Conservation (phyloP, 257 asterid genomes). For the Paraleonurus japonicus region DNA sequence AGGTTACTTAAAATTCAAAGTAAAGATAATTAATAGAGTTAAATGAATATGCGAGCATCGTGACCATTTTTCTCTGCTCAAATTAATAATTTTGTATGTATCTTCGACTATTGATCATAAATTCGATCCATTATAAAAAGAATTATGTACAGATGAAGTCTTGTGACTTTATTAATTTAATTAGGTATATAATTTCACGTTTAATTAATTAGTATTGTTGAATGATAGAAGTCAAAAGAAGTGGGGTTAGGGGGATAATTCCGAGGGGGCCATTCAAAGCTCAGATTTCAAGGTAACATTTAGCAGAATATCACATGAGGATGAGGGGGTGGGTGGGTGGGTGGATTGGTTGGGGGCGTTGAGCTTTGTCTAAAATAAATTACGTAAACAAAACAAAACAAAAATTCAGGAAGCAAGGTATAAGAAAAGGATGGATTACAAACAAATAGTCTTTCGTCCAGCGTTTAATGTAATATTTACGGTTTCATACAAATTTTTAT, state of each 20-base stretch:
- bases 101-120: not conserved
- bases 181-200: not conserved
- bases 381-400: no score
- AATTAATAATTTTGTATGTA: not conserved
- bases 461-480: no score
- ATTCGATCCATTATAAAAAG: not conserved
- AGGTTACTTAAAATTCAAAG: no score
- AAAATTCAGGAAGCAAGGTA: no score
- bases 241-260: constrained; percentile 30
- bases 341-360: not conserved
- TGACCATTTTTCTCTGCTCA: no score
- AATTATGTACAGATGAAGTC: not conserved
- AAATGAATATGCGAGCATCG: no score
- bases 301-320: constrained; percentile 36
- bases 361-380: no score
- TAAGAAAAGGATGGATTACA: no score
- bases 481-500: no score
- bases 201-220: constrained; percentile 1
- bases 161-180: not conserved
- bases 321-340: not conserved
- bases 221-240: constrained; percentile 33
- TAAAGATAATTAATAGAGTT: no score
- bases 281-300: constrained; percentile 34
- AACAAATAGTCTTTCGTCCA: no score
- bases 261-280: constrained; percentile 41